These are phyloP conservation scores for Gremmenia infestans DNA, from an alignment of 2,329 filamentous ascomycete genomes.

Conservation along the genomic window DNA sequence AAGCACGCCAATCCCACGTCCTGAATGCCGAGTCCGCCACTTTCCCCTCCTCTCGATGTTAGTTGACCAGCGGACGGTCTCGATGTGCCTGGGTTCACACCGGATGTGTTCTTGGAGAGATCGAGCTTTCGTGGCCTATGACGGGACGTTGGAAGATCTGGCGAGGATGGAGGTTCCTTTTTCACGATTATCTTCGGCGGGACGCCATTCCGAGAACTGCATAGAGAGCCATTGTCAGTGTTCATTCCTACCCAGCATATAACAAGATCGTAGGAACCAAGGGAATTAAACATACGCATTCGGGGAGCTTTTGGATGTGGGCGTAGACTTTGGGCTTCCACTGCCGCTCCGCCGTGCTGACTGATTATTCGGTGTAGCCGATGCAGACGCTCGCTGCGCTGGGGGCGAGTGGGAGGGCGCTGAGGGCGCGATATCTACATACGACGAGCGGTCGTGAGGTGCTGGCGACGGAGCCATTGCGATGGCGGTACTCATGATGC, in stretches of 20 bases:
- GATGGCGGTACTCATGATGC: conserved; percentile 61
- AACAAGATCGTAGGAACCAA: conserved; percentile 4
- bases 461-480: conserved; percentile 65
- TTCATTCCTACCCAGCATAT: conserved; percentile 8
- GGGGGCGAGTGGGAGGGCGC: conserved; percentile 27
- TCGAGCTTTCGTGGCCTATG: conserved; percentile 75
- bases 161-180: conserved; percentile 90
- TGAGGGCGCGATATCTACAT: conserved; percentile 43
- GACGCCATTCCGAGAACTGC: conserved; percentile 47
- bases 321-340: conserved; percentile 46
- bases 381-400: conserved; percentile 26
- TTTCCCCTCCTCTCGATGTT: conserved; percentile 63
- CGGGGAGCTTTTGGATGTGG: conserved; percentile 50
- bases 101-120: conserved; percentile 62
- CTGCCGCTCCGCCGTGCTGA: conserved; percentile 46
- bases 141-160: conserved; percentile 67
- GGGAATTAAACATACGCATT: conserved; percentile 49
- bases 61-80: conserved; percentile 64
- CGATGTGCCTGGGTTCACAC: conserved; percentile 49
- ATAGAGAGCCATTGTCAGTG: conserved; percentile 26
- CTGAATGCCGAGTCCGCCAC: conserved; percentile 70
- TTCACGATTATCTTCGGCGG: conserved; percentile 86
- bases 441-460: conserved; percentile 59
- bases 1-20: conserved; percentile 92
- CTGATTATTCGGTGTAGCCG: conserved; percentile 38